phyloP scores from a whole-genome alignment of 1,284 basidiomycete genomes.

The Pascua sp. region DNA sequence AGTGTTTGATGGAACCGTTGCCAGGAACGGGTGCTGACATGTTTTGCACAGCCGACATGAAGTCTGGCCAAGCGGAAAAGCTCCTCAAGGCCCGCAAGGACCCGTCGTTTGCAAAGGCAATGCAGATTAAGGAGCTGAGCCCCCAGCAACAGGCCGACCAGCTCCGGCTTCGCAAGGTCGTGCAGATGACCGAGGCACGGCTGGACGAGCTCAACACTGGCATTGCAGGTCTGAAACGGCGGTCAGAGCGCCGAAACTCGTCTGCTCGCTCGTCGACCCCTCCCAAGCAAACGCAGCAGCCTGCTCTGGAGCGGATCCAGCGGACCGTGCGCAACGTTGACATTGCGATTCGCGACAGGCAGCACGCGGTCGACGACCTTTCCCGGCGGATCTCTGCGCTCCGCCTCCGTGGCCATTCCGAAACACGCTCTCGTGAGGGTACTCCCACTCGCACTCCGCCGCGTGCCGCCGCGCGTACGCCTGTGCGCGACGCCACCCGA shows the following conservation, averaged over 20 bases:
- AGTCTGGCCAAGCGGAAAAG: constrained; percentile 50
- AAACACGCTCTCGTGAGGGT: constrained; percentile 6
- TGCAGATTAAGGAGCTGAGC: constrained; percentile 53
- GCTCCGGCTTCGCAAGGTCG: constrained; percentile 47
- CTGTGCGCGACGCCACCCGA: background rate
- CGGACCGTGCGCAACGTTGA: constrained; percentile 53
- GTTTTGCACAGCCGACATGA: constrained; percentile 46
- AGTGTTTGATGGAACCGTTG: constrained; percentile 13
- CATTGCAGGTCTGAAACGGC: constrained; percentile 38
- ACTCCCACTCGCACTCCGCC: constrained; percentile 1
- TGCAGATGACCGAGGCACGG: constrained; percentile 46
- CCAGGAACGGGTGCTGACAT: constrained; percentile 7
- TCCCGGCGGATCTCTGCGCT: constrained; percentile 46
- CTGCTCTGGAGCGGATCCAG: constrained; percentile 52
- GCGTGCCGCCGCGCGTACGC: background rate
- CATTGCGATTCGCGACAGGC: constrained; percentile 46
- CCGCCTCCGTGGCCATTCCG: constrained; percentile 15
- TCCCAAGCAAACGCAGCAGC: constrained; percentile 1
- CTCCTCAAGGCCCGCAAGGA: constrained; percentile 53
- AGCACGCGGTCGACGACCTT: constrained; percentile 51
- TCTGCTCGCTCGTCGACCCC: background rate
- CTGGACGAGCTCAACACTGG: constrained; percentile 46
- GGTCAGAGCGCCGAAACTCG: constrained; percentile 1
- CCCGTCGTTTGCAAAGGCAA: constrained; percentile 51
- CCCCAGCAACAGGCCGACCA: constrained; percentile 55